Evolutionary conservation across 2,329 filamentous ascomycete genomes (phyloP), one percentile per base, ranked within the genome.

Genomic region (Fusarium multiceps): DNA sequence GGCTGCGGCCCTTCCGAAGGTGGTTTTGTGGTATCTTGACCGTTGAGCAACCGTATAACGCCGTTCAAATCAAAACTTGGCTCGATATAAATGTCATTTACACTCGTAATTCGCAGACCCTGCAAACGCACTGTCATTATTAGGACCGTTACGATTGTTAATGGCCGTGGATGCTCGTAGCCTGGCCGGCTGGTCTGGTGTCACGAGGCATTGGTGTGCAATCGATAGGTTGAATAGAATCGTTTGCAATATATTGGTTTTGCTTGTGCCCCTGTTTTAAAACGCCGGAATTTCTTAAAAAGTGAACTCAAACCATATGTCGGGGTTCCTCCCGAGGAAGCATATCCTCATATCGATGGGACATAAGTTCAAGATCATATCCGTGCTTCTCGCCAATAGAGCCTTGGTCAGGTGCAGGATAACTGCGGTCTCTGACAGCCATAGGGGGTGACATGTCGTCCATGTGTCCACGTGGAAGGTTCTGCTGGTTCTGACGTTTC

Each of bases 311-410:
- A 12, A 83, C 79, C 77, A 82, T 79, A 18, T 77, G 81, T 74
- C 81, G 79, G 13, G 87, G 87, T 48, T 83, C 81, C 63, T 83
- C 80, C 46, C 85, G 80, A 28, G 86, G 86, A 23, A 86, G 72
- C 85, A 88, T 86, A 67, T 89, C 87, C 75, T 89, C 87, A 68
- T 89, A 89, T 43, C 85, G 82, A 63, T 84, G 82, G 6, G 85
- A 82, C 63, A 83, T 83, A 73, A 84, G 79, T 69, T 88, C 86
- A 45, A 88, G 79, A 48, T 86, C 84, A 48, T 79, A 76, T 13
- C 78, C 78, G 46, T 80, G 77, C 57, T 83, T 81, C 60, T 80
- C 77, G 21, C 74, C 75, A 46, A 78, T 77, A n/a, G 78, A 78
- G 54, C 74, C 73, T 62, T 79, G 75, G 28, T 80, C 80, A 21